Percentiles rank a stretch among this genome's conserved stretches.
Evolutionary conservation across 2,329 filamentous ascomycete species (phyloP).

Genomic region (Diaporthe sp.): DNA sequence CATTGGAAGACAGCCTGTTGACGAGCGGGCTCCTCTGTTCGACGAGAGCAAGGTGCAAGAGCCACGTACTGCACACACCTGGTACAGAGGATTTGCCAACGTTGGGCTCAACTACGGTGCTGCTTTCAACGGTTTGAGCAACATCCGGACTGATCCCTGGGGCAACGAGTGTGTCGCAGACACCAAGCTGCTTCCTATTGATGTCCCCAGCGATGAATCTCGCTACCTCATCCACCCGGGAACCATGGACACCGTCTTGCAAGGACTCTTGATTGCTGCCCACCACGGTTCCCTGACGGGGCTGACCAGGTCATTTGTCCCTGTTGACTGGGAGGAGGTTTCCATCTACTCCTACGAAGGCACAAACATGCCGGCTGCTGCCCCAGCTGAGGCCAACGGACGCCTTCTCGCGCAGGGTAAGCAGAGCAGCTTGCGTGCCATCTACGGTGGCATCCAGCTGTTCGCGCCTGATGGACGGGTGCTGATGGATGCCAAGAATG

Average conservation of each 20-base stretch:
- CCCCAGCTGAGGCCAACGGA: neutral
- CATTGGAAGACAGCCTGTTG: slow-evolving; percentile 22
- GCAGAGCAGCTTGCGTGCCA: neutral
- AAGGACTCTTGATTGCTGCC: slow-evolving; percentile 39
- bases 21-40: slow-evolving; percentile 37
- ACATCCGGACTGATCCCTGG: neutral
- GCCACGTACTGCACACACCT: neutral
- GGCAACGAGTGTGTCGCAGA: neutral
- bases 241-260: slow-evolving; percentile 53
- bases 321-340: slow-evolving; percentile 1
- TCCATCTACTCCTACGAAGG: neutral
- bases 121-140: neutral
- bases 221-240: slow-evolving; percentile 54
- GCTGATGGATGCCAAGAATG: neutral
- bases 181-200: neutral
- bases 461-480: neutral
- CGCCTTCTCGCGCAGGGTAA: neutral
- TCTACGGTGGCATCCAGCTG: neutral
- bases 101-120: neutral
- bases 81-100: neutral
- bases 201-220: neutral
- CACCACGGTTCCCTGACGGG: neutral
- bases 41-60: neutral
- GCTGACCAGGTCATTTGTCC: neutral
- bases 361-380: neutral